phyloP scores from a whole-genome alignment of 192 early-diverging fungal genomes.

The Coemansia sp. region DNA sequence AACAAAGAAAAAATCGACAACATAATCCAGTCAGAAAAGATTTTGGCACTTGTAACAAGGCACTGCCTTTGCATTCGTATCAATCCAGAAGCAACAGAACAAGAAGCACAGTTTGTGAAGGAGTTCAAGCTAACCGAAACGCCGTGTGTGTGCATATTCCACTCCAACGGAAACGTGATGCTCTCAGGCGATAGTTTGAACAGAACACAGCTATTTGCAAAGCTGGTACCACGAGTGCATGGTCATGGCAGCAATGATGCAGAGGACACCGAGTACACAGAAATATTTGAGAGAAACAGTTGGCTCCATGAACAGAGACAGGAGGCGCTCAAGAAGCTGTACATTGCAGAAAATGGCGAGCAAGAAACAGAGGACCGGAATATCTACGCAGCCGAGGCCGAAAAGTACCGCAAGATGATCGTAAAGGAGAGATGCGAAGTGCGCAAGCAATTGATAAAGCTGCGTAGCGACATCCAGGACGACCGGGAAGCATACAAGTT shows the following conservation, averaged over 20 bases:
- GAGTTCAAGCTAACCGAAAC: not conserved
- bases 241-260: conserved; percentile 9
- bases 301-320: conserved; percentile 1
- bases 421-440: conserved; percentile 4
- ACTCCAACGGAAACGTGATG: conserved; percentile 5
- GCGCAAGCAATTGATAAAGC: not conserved
- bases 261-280: not conserved
- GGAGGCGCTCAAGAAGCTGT: not conserved
- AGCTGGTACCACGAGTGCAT: conserved; percentile 1
- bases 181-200: not conserved
- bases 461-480: conserved; percentile 5
- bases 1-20: not conserved
- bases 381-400: not conserved
- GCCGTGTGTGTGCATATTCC: conserved; percentile 7
- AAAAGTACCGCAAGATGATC: conserved; percentile 5
- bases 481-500: conserved; percentile 9
- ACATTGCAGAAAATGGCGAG: not conserved
- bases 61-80: conserved; percentile 9
- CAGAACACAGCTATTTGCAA: conserved; percentile 1
- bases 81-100: not conserved
- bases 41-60: not conserved
- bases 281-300: conserved; percentile 6
- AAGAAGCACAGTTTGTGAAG: conserved; percentile 4
- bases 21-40: not conserved
- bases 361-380: not conserved